Evolutionary conservation across 345 rosid genomes (phyloP), one percentile per base, ranked within the genome.

Genomic region (Populus deltoides): DNA sequence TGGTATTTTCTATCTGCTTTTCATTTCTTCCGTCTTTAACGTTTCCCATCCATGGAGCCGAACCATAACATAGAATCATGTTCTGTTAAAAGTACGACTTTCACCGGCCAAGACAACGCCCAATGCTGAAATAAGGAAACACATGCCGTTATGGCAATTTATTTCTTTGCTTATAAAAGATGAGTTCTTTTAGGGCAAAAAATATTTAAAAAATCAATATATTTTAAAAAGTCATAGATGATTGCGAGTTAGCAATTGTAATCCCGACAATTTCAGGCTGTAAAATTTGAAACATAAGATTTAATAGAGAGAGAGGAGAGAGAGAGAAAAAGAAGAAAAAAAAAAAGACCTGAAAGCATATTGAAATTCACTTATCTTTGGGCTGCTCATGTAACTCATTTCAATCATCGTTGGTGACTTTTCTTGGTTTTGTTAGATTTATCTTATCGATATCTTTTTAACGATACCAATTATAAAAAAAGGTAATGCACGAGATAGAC

Each of bases 381-480:
- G 0, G 0, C 5, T 4, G 5, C 0, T 33, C 0, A 0, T 0
- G 5, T 4, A 6, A 33, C 5, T 5, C 0, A 33, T 33, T 33
- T 0, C 5, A 4, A 0, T 4, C 4, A 33, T 33, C 0, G 0
- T 33, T 33, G 6, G 5, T 33, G 5, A 4, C 0, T 0, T 33
- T 4, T 33, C 0, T 33, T 33, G 0, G 0, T 33, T 33, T 33
- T 0, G 0, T 33, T 33, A 4, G 5, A 33, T 33, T 33, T 0
- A 3, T 33, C 0, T 33, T 0, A 33, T 33, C 0, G 6, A 33
- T 33, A 4, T 4, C 0, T 33, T 33, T 33, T 33, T 0, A 33
- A 33, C 0, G 1, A 0, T 33, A 33, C 3, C 0, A 0, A 33
- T 27, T 27, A 1, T 27, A 27, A 27, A 27, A 27, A 27, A 1